phyloP scores from a whole-genome alignment of 2,329 filamentous ascomycete genomes.

The Parascedosporium putredinis region DNA sequence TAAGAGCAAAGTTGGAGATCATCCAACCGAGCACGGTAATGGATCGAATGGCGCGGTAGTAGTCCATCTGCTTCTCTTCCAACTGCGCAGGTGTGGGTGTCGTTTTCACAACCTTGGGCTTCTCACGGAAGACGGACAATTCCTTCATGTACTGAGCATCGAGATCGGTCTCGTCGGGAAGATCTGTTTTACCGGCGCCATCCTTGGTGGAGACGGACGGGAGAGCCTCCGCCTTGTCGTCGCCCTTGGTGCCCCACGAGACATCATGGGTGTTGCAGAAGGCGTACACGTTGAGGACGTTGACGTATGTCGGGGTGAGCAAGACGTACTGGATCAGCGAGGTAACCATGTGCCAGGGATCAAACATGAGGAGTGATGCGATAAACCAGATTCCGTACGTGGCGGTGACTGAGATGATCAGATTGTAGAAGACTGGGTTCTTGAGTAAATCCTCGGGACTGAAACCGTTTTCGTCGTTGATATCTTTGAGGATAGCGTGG shows the following conservation, averaged over 20 bases:
- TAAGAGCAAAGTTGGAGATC: conserved; percentile 85
- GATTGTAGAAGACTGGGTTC: conserved; percentile 82
- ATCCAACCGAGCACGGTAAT: conserved; percentile 93
- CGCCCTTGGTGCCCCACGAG: conserved; percentile 95
- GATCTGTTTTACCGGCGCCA: conserved; percentile 81
- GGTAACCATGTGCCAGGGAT: conserved; percentile 99
- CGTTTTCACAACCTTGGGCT: conserved; percentile 63
- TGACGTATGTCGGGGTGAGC: conserved; percentile 92
- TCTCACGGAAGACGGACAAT: conserved; percentile 60
- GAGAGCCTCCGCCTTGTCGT: conserved; percentile 88
- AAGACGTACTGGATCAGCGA: conserved; percentile 89
- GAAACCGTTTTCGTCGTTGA: conserved; percentile 53
- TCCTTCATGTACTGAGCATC: conserved; percentile 93
- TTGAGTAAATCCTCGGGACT: conserved; percentile 64
- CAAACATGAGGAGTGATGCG: conserved; percentile 86
- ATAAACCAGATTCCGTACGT: conserved; percentile 92
- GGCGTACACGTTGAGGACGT: conserved; percentile 96
- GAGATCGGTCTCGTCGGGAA: conserved; percentile 88
- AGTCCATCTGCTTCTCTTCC: conserved; percentile 87
- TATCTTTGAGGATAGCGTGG: conserved; percentile 65
- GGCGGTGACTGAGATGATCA: conserved; percentile 84
- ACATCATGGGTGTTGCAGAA: conserved; percentile 99
- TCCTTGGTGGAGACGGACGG: conserved; percentile 84
- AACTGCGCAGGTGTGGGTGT: conserved; percentile 41
- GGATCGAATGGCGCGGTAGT: conserved; percentile 92